A percentile compares a stretch with the other conserved stretches of the same genome.
phyloP scores from a whole-genome alignment of 1,284 basidiomycete genomes.

The Puccinia coronata region DNA sequence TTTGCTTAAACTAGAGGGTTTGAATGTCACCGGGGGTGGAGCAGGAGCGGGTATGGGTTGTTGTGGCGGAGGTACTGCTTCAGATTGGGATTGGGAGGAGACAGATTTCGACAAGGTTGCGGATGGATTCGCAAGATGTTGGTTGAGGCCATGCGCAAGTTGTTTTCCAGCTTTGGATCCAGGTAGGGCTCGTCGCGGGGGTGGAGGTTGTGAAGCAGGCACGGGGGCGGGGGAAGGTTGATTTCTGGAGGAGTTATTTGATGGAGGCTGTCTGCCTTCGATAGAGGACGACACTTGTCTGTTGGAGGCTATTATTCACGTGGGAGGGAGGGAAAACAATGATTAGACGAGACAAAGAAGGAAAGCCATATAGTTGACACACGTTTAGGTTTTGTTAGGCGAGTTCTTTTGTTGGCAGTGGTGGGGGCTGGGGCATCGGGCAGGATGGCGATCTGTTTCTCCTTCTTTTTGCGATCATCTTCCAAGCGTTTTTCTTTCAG shows the following conservation, averaged over 20 bases:
- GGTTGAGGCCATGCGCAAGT: conserved; percentile 32
- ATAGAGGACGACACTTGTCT: neutral
- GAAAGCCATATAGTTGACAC: neutral
- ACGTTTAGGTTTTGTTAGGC: conserved; percentile 30
- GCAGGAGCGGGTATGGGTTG: neutral
- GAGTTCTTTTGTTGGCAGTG: conserved; percentile 11
- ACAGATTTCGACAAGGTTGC: neutral
- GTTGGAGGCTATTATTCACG: neutral
- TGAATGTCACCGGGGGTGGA: conserved; percentile 16
- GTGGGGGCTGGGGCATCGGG: conserved; percentile 1
- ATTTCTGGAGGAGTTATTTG: conserved; percentile 8
- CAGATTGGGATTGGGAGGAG: neutral
- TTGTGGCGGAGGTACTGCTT: neutral
- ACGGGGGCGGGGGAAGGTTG: neutral
- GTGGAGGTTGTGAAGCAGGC: neutral
- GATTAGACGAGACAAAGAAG: neutral
- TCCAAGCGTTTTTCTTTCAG: conserved; percentile 43
- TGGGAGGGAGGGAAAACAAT: neutral
- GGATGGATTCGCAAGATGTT: conserved; percentile 23
- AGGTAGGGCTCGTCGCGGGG: conserved; percentile 37
- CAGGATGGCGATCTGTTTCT: conserved; percentile 42
- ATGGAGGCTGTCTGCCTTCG: neutral
- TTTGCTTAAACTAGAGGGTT: conserved; percentile 32
- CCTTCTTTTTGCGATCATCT: conserved; percentile 45
- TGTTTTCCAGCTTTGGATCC: conserved; percentile 47